Evolutionary conservation across 202 grass and related monocot genomes (phyloP).

Genomic region (Cymbopogon flexuosus): DNA sequence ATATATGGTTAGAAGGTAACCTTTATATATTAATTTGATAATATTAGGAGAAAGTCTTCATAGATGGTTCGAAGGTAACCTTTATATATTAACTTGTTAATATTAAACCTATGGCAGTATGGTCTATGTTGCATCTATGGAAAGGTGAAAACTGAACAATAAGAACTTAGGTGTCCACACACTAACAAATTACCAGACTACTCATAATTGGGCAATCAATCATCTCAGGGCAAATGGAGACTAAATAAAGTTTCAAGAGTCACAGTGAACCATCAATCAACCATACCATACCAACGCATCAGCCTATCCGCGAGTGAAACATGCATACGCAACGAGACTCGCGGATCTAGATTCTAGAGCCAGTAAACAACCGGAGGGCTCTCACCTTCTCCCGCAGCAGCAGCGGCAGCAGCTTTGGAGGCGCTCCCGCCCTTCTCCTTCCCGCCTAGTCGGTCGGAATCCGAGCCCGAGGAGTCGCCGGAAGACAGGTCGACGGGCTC

Average conservation of each 20-base stretch:
- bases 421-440: slow-evolving; percentile 22
- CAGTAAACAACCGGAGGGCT: not conserved
- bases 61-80: not conserved
- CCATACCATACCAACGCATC: not conserved
- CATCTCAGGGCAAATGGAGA: not conserved
- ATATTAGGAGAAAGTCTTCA: not conserved
- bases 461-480: slow-evolving; percentile 44
- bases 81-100: not conserved
- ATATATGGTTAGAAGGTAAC: not conserved
- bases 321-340: not conserved
- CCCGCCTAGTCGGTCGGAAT: slow-evolving; percentile 34
- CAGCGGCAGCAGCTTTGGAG: slow-evolving; percentile 12
- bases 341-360: not conserved
- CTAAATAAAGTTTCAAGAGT: not conserved
- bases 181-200: not conserved
- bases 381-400: slow-evolving; percentile 45
- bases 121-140: not conserved
- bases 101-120: not conserved
- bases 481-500: slow-evolving; percentile 38
- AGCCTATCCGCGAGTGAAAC: not conserved
- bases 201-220: not conserved
- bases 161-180: not conserved
- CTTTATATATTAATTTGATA: not conserved
- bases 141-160: not conserved
- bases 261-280: not conserved